Evolutionary conservation across 2,329 filamentous ascomycete species (phyloP), one percentile per base, ranked within the genome.

Genomic region (Hymenoscyphus salicellus): DNA sequence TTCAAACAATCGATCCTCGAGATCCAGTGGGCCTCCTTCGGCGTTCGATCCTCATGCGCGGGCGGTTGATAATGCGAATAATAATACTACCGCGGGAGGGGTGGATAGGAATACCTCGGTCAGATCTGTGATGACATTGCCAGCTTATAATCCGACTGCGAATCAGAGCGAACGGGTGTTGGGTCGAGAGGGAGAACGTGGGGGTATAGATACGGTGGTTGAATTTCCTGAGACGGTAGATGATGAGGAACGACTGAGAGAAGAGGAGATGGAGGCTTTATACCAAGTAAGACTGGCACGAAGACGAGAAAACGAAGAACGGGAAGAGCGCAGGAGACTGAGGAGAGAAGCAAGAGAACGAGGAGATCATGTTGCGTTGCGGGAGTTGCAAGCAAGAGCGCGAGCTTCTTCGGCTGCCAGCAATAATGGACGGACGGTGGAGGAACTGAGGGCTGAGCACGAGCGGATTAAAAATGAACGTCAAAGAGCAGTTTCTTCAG

Each of bases 61-160:
- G 36, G 36, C 36, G 14, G 36, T 16, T 14, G 36, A 38, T 17
- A 30, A 38, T 14, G 26, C 55, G 41, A 16, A 14, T 17, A 32
- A 58, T 20, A 28, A 65, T 8, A 56, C 59, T 16, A 56, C 62
- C 16, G 64, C 75, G 0, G 72, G 69, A 28, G 80, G 78, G 3
- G 86, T 97, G 14, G 91, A 94, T 74, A 86, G 94, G 36, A 90
- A 94, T 72, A 93, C 91, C 0, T 96, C 92, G 8, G 83, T 98
- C 56, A 89, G 94, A 63, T 96, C 92, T n/a, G 88, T 98, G 63
- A 95, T 97, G 84, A 98, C 95, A 0, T 80, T 99, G 2, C 95
- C 95, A 0, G 85, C 91, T 0, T 99, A 99, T 76, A 89, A 90
- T 2, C 84, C 83, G 17, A 86, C 86, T 32, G 86, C 92, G 0